Evolutionary conservation across 441 rosid species (phyloP).

Genomic region (Eutrema salsugineum): DNA sequence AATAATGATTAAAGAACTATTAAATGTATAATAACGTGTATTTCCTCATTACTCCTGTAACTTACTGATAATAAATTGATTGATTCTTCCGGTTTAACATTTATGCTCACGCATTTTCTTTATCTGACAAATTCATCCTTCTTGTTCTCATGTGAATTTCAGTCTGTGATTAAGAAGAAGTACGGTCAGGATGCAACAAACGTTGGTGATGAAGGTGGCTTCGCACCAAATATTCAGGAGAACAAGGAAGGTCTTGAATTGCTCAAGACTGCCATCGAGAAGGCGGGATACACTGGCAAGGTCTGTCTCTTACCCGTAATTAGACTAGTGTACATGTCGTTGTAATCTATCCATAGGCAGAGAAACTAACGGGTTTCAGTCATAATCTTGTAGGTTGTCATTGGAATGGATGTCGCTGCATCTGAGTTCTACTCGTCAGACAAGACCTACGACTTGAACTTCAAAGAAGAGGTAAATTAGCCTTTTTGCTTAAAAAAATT

Average conservation of each 20-base stretch:
- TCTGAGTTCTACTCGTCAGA: slow-evolving; percentile 84
- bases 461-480: slow-evolving; percentile 98
- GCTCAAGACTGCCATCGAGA: slow-evolving; percentile 88
- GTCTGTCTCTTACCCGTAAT: slow-evolving; percentile 39
- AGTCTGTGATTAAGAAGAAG: slow-evolving; percentile 94
- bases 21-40: no score
- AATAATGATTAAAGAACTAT: no score
- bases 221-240: slow-evolving; percentile 98
- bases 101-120: no score
- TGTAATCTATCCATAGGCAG: no score
- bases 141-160: neutral
- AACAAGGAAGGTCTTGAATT: slow-evolving; percentile 98
- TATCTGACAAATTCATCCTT: no score
- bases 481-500: no score
- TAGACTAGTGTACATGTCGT: no score
- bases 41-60: no score
- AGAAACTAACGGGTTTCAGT: neutral
- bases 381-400: slow-evolving; percentile 64
- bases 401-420: slow-evolving; percentile 99
- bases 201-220: slow-evolving; percentile 99
- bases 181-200: slow-evolving; percentile 97
- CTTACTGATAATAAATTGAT: no score
- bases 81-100: no score
- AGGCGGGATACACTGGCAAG: slow-evolving; percentile 91
- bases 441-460: slow-evolving; percentile 88